Evolutionary conservation across 495 filamentous ascomycete species (phyloP), one percentile per base, ranked within the genome.

Genomic region (Penicillium turbatum): DNA sequence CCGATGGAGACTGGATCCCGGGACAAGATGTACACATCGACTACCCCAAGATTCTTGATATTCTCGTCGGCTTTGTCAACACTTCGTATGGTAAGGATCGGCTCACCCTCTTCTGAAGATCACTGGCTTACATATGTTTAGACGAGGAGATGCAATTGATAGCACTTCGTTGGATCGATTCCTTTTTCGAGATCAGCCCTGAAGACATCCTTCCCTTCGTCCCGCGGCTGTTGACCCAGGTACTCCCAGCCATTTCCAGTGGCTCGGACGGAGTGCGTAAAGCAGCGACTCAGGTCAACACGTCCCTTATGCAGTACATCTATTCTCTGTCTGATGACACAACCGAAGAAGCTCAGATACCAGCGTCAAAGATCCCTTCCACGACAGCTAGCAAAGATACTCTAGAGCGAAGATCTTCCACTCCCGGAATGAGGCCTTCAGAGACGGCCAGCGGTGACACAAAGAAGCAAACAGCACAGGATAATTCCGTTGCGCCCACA

Each of bases 191-290:
- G 37, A 96, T 99, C 40, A 96, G 90, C 57, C 92, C 93, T 5
- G 95, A 96, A 66, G 95, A 97, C 57, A 92, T 99, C n/a, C 79
- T 99, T 32, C 86, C 86, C 2, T 97, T 97, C 67, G 91, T 95
- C 1, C 95, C 95, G 12, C 84, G 89, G 46, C 83, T 99, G 38
- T 72, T 99, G 32, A 89, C 90, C 1, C 90, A 96, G 61, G 86
- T 99, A 7, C 81, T 99, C 10, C 95, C 95, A 15, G 92, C 90
- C 17, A 90, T 99, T 84, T 89, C 92, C 7, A 95, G 90, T 64
- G 88, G 87, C 49, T 84, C 92, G 0, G 91, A 96, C 53, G 78
- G 83, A 49, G 95, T 99, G 52, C 86, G 92, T 41, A 85, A 89
- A 62, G 90, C 91, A 27, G 95, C 95, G 45, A 86, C 82, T 37